Evolutionary conservation across 2,329 filamentous ascomycete genomes (phyloP), one percentile per base, ranked within the genome.

Genomic region (Parastagonospora nodorum): DNA sequence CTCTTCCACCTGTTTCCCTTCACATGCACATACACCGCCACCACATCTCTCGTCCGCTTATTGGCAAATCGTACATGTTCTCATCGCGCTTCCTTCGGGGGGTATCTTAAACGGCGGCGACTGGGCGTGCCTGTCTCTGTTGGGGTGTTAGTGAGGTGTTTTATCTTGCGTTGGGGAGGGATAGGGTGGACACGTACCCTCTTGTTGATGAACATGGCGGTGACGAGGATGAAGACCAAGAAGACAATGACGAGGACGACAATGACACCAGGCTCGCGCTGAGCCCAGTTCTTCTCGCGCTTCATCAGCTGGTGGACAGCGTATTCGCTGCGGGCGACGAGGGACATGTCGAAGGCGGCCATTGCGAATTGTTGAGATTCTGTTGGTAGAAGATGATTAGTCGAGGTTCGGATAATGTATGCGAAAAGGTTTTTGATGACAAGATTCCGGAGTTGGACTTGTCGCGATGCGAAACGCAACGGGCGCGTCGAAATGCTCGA

Each of bases 221-320:
- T 55, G 42, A 87, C 67, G 24, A 83, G 78, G 53, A 80, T 48
- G 33, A 54, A 77, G 58, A 87, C 80, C 53, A 84, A 62, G 64
- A 82, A 82, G 69, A 86, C 76, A 60, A 87, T 83, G 71, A 75
- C 78, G 72, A 87, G 84, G 49, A 87, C 84, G 57, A 86, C 75
- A 43, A 87, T 77, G 55, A 86, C 83, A 70, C 84, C 84, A 38
- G 81, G 78, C 64, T 87, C 81, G 29, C 72, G 63, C 53, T 72
- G 60, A 19, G 84, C 82, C 81, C 82, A 87, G 77, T 85, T 83
- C 49, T 68, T 65, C 35, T 37, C 35, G 73, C 84, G 80, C 76
- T 80, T 84, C 65, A 75, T 67, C 55, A 85, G 61, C 44, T 74
- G 70, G 64, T 66, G 66, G 59, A 72, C 55, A 48, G 68, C 65